A percentile compares a stretch with the other conserved stretches of the same genome.
These are phyloP conservation scores for Rhizoclosmatium sp. DNA, from an alignment of 192 early-diverging fungal genomes.

Conservation along the genomic window DNA sequence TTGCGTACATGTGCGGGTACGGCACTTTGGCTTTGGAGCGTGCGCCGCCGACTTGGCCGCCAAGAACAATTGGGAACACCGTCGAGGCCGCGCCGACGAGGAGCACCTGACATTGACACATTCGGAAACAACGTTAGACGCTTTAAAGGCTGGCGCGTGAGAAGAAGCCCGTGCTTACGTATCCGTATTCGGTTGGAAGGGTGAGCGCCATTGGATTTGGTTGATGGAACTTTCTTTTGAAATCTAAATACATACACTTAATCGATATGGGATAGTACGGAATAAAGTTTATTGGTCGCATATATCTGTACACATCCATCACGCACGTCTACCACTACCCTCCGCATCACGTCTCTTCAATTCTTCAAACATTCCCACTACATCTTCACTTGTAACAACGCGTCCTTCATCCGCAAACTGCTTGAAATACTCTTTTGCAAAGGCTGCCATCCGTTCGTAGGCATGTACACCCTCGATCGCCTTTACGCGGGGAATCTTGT, in stretches of 20 bases:
- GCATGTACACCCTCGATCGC: constrained; percentile 83
- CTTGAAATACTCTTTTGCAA: constrained; percentile 72
- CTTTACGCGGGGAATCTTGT: constrained; percentile 72
- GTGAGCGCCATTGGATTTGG: too few species aligned
- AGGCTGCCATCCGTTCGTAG: constrained; percentile 73
- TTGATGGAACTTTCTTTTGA: too few species aligned
- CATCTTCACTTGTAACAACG: constrained; percentile 76
- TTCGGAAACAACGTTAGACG: constrained; percentile 48
- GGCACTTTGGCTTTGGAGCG: constrained; percentile 70
- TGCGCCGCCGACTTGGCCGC: constrained; percentile 55
- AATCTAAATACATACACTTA: too few species aligned
- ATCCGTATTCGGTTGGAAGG: too few species aligned
- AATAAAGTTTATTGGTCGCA: too few species aligned
- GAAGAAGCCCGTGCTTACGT: too few species aligned
- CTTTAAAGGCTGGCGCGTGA: too few species aligned
- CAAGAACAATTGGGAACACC: constrained; percentile 42
- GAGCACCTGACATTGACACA: constrained; percentile 56
- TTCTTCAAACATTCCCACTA: constrained; percentile 73
- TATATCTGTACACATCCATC: too few species aligned
- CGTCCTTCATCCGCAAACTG: constrained; percentile 76
- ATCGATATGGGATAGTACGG: too few species aligned
- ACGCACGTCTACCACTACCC: too few species aligned
- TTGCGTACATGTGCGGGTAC: constrained; percentile 63
- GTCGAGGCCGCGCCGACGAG: not conserved
- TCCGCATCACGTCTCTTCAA: constrained; percentile 5